Evolutionary conservation across 2,329 filamentous ascomycete species (phyloP).

Genomic region (Xylaria sp.): DNA sequence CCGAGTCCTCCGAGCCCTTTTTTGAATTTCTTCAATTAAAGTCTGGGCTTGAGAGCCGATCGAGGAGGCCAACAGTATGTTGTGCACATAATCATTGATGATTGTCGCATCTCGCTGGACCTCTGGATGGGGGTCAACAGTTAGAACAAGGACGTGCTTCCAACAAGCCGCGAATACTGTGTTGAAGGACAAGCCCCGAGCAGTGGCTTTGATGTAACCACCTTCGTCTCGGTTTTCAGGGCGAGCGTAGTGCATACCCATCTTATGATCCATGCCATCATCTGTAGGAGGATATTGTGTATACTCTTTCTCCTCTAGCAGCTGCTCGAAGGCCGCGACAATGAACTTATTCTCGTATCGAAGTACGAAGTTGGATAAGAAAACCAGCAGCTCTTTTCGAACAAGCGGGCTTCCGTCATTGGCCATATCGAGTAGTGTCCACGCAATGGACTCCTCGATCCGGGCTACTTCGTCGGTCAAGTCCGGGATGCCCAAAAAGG

Average conservation of each 20-base stretch:
- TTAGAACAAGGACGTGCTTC: constrained; percentile 91
- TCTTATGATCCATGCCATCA: constrained; percentile 68
- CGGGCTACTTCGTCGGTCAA: constrained; percentile 89
- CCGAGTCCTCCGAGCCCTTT: constrained; percentile 60
- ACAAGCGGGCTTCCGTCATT: constrained; percentile 95
- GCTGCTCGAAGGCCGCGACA: constrained; percentile 90
- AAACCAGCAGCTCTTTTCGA: constrained; percentile 90
- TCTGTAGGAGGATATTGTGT: constrained; percentile 66
- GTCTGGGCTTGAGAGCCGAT: constrained; percentile 76
- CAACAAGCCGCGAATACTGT: constrained; percentile 94
- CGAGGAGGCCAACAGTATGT: constrained; percentile 79
- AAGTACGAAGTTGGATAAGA: constrained; percentile 90
- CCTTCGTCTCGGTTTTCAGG: constrained; percentile 66
- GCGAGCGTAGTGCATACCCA: constrained; percentile 71
- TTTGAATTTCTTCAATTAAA: constrained; percentile 78
- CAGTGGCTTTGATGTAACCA: constrained; percentile 66
- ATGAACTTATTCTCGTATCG: constrained; percentile 93
- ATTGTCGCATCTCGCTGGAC: constrained; percentile 85
- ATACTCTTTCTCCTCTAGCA: constrained; percentile 83
- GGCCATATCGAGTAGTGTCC: constrained; percentile 89
- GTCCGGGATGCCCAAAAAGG: constrained; percentile 92
- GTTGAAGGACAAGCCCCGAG: constrained; percentile 78
- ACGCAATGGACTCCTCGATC: constrained; percentile 90
- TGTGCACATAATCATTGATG: constrained; percentile 88
- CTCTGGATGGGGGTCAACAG: constrained; percentile 93